These are phyloP conservation scores for Penicillium expansum DNA, from an alignment of 2,329 filamentous ascomycete species.

Conservation along the genomic window DNA sequence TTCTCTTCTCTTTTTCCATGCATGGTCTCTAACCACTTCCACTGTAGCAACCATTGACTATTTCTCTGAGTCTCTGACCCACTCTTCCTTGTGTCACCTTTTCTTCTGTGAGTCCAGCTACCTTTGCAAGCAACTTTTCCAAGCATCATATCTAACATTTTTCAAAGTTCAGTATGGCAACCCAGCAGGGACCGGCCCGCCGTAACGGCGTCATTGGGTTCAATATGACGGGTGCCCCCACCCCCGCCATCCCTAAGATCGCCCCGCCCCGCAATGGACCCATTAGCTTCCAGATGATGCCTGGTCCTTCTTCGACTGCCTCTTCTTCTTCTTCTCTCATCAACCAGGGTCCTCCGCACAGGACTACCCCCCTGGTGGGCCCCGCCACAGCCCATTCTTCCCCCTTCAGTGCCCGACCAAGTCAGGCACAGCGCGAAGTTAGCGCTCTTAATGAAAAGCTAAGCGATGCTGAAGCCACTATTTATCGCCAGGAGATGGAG, in stretches of 20 bases:
- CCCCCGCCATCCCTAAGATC: not conserved
- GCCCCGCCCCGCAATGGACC: not conserved
- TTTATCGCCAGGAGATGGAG: not conserved
- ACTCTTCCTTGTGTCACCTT: not conserved
- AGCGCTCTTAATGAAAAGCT: not conserved
- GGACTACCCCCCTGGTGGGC: constrained; percentile 2
- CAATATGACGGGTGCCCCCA: not conserved
- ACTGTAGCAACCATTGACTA: not conserved
- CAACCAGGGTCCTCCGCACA: constrained; percentile 2
- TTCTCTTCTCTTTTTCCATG: not conserved
- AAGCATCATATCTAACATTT: not conserved
- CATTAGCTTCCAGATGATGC: not conserved
- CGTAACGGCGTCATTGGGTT: not conserved
- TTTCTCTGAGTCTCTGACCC: not conserved
- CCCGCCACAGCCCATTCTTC: constrained; percentile 1
- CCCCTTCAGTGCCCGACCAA: not conserved
- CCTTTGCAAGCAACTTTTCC: not conserved
- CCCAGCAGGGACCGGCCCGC: not conserved
- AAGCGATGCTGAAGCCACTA: not conserved
- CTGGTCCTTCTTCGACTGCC: not conserved
- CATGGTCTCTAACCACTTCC: not conserved
- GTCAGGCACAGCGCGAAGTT: not conserved
- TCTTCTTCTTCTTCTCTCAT: not conserved
- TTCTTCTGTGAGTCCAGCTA: not conserved
- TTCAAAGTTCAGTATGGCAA: not conserved